Evolutionary conservation across 192 early-diverging fungal genomes (phyloP).

Genomic region (Thoreauomyces humboldtii): DNA sequence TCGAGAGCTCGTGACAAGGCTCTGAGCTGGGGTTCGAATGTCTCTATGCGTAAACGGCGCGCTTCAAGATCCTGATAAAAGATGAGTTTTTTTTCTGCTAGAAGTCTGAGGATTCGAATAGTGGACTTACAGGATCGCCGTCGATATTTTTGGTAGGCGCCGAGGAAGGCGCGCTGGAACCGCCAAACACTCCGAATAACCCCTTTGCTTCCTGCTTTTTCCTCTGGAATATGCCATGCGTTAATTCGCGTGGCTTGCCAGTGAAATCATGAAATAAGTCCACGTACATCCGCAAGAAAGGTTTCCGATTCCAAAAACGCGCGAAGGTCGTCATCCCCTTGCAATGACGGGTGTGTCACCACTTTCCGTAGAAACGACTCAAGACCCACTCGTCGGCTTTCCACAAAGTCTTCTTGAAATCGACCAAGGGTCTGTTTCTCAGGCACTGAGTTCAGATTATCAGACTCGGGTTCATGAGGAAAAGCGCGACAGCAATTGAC

Average conservation of each 20-base stretch:
- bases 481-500: not conserved
- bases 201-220: constrained; percentile 23
- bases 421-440: constrained; percentile 93
- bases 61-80: constrained; percentile 79
- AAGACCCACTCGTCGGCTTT: constrained; percentile 76
- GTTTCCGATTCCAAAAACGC: constrained; percentile 86
- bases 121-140: not conserved
- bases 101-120: not conserved
- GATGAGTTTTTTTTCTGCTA: not conserved
- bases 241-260: no score
- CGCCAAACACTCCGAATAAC: constrained; percentile 14
- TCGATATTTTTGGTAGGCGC: not conserved
- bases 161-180: not conserved
- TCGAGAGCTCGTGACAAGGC: constrained; percentile 76
- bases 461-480: not conserved
- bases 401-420: constrained; percentile 95
- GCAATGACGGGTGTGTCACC: constrained; percentile 74
- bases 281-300: constrained; percentile 64
- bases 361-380: constrained; percentile 83
- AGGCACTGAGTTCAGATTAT: constrained; percentile 52
- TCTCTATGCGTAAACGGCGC: constrained; percentile 71
- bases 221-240: no score
- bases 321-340: constrained; percentile 76
- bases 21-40: constrained; percentile 74
- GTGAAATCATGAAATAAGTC: not conserved